Evolutionary conservation across 2,329 filamentous ascomycete species (phyloP).

Genomic region (Alternaria brassicae): DNA sequence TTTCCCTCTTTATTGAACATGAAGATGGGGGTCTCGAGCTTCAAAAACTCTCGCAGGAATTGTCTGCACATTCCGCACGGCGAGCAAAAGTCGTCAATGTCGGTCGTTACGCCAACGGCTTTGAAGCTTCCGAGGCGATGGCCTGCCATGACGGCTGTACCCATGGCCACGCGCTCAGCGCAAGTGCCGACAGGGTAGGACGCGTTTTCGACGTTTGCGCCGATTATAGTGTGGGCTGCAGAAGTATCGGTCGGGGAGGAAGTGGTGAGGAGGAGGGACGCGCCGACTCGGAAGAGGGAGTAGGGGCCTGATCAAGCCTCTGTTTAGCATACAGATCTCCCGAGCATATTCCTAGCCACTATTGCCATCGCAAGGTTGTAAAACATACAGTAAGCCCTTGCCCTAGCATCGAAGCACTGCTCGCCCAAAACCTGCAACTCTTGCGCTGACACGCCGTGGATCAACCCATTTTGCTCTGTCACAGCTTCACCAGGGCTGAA

Average conservation of each 20-base stretch:
- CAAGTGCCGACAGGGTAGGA: slow-evolving; percentile 94
- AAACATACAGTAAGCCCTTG: slow-evolving; percentile 77
- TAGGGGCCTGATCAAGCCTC: slow-evolving; percentile 69
- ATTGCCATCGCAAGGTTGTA: neutral
- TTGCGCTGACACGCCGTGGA: slow-evolving; percentile 62
- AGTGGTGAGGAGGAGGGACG: slow-evolving; percentile 68
- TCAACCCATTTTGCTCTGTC: slow-evolving; percentile 52
- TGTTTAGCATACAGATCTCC: neutral
- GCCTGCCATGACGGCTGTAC: slow-evolving; percentile 73
- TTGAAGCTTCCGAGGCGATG: slow-evolving; percentile 57
- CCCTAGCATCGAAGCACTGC: slow-evolving; percentile 74
- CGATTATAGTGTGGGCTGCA: slow-evolving; percentile 62
- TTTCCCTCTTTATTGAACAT: slow-evolving; percentile 89
- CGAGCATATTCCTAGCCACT: neutral
- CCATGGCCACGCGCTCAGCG: slow-evolving; percentile 87
- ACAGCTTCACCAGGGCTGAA: slow-evolving; percentile 41
- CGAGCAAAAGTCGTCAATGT: slow-evolving; percentile 61
- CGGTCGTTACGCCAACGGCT: slow-evolving; percentile 85
- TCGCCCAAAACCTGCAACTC: slow-evolving; percentile 71
- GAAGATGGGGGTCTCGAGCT: slow-evolving; percentile 71
- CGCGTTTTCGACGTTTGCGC: slow-evolving; percentile 85
- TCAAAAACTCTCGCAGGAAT: slow-evolving; percentile 65
- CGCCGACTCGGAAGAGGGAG: slow-evolving; percentile 89
- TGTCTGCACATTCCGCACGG: slow-evolving; percentile 98
- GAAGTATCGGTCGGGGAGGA: slow-evolving; percentile 48